A percentile compares a stretch with the other conserved stretches of the same genome.
Evolutionary conservation across 2,329 filamentous ascomycete species (phyloP).

Genomic region (Ciborinia camelliae): DNA sequence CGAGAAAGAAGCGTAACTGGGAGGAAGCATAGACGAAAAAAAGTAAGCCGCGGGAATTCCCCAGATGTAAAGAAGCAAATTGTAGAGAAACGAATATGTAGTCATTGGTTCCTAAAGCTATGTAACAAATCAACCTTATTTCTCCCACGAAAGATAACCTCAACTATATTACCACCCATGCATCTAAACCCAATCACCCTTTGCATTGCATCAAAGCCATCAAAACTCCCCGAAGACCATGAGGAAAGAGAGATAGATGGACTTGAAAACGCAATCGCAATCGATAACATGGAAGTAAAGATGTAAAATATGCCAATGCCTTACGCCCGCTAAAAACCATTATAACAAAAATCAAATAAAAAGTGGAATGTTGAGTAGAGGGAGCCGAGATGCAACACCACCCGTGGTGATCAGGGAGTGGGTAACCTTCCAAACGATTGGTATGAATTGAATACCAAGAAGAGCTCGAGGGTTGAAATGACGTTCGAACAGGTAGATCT

Average conservation of each 20-base stretch:
- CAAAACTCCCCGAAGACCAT: not conserved
- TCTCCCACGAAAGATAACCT: conserved; percentile 10
- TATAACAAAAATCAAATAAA: conserved; percentile 5
- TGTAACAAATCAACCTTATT: conserved; percentile 9
- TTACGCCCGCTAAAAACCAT: conserved; percentile 11
- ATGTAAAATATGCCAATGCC: conserved; percentile 8
- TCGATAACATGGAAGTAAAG: not conserved
- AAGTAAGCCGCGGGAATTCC: too few relatives aligned
- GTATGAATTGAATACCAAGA: not conserved
- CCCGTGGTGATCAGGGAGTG: not conserved
- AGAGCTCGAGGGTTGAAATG: not conserved
- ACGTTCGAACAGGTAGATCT: not conserved
- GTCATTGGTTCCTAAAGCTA: not conserved
- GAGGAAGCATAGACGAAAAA: too few relatives aligned
- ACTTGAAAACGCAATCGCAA: conserved; percentile 4
- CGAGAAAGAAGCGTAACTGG: too few relatives aligned
- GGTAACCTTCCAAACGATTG: not conserved
- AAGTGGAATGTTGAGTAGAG: not conserved
- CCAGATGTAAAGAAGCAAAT: not conserved
- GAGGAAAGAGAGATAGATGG: conserved; percentile 11
- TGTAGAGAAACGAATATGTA: conserved; percentile 3
- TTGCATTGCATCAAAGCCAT: conserved; percentile 7
- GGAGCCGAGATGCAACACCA: not conserved
- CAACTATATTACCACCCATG: conserved; percentile 11
- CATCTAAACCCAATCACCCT: not conserved